phyloP scores from a whole-genome alignment of 2,329 filamentous ascomycete species.

The Penicillium sp. region DNA sequence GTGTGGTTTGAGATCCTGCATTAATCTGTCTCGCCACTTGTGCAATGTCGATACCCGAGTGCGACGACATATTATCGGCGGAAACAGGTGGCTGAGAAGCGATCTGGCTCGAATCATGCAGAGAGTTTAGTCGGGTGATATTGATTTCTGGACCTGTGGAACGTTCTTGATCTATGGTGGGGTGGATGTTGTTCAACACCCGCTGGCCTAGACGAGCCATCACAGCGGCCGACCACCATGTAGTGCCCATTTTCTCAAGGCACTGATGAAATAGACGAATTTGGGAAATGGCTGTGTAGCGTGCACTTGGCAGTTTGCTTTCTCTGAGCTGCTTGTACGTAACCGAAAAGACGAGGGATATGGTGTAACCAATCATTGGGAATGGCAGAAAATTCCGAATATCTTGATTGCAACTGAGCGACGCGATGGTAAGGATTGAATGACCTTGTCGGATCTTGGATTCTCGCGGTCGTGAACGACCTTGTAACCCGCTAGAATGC shows the following conservation, averaged over 20 bases:
- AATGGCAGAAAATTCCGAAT: conserved; percentile 6
- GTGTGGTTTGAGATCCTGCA: not conserved
- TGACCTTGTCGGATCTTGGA: conserved; percentile 8
- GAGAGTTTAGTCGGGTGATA: conserved; percentile 1
- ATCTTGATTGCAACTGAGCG: conserved; percentile 4
- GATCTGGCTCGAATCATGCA: not conserved
- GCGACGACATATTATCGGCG: not conserved
- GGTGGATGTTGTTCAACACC: conserved; percentile 12
- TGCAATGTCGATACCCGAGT: not conserved
- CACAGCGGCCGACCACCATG: conserved; percentile 17
- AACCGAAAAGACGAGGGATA: conserved; percentile 17
- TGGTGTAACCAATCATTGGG: conserved; percentile 15
- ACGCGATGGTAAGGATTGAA: conserved; percentile 1
- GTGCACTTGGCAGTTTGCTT: conserved; percentile 12
- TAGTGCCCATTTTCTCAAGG: conserved; percentile 7
- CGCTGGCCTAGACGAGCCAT: conserved; percentile 14
- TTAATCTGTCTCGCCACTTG: not conserved
- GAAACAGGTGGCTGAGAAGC: not conserved
- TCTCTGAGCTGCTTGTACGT: conserved; percentile 16
- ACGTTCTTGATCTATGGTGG: conserved; percentile 1
- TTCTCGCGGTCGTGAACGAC: conserved; percentile 1
- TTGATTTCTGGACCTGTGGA: conserved; percentile 1
- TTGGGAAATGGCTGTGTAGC: conserved; percentile 7
- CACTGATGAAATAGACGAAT: conserved; percentile 11
- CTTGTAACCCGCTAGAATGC: conserved; percentile 12